Evolutionary conservation across 768 basidiomycete species (phyloP).

Genomic region (Lactarius indigo): DNA sequence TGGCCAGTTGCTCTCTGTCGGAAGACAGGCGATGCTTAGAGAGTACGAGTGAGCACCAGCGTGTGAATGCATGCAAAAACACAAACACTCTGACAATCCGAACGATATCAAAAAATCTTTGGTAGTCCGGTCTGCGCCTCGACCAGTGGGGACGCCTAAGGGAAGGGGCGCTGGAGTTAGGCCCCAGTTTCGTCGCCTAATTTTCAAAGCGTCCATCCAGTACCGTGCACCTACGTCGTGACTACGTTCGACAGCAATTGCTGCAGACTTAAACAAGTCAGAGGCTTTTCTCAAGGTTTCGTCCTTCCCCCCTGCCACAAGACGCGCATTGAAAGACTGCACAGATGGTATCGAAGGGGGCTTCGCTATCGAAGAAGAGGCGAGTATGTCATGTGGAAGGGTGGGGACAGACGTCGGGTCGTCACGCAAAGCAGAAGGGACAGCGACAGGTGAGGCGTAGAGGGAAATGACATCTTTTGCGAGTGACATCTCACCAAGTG

Average conservation of each 20-base stretch:
- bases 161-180: constrained; percentile 77
- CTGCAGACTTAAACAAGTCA: constrained; percentile 63
- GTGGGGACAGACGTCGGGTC: constrained; percentile 13
- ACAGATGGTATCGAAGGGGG: constrained; percentile 50
- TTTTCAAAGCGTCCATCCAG: constrained; percentile 79
- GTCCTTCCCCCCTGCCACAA: constrained; percentile 77
- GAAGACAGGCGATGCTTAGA: constrained; percentile 57
- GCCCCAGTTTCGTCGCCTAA: constrained; percentile 75
- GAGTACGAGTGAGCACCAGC: constrained; percentile 12
- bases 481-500: constrained; percentile 75
- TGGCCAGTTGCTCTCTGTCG: constrained; percentile 69
- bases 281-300: constrained; percentile 73
- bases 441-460: constrained; percentile 39
- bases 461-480: constrained; percentile 67
- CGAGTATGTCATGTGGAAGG: constrained; percentile 35
- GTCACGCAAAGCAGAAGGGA: neutral
- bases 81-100: constrained; percentile 78
- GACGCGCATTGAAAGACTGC: constrained; percentile 66
- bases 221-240: constrained; percentile 64
- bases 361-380: constrained; percentile 64
- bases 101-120: constrained; percentile 80
- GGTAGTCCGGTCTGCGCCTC: constrained; percentile 74
- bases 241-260: constrained; percentile 62
- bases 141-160: constrained; percentile 62
- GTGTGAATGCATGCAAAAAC: neutral